Percentiles rank a stretch among this genome's conserved stretches.
These are phyloP conservation scores for Boletus mariae DNA, from an alignment of 1,284 basidiomycete species.

Conservation along the genomic window DNA sequence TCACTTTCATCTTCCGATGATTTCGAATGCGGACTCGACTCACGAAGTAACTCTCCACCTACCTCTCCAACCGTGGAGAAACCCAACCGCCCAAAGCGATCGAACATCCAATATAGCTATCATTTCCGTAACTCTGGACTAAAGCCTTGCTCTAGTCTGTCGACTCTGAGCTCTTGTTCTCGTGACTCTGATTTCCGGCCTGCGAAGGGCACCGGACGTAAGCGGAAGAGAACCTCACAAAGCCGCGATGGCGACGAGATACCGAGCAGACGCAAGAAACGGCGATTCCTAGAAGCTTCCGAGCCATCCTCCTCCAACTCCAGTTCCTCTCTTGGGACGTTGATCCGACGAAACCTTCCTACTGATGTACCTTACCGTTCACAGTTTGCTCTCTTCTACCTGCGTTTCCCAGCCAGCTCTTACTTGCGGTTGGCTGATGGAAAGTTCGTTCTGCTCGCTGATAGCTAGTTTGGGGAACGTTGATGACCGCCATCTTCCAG, in stretches of 20 bases:
- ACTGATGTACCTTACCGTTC: slow-evolving; percentile 41
- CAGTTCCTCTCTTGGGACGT: background rate
- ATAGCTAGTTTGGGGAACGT: background rate
- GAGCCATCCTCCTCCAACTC: background rate
- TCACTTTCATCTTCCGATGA: slow-evolving; percentile 22
- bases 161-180: slow-evolving; percentile 1
- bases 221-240: slow-evolving; percentile 17
- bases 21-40: slow-evolving; percentile 1
- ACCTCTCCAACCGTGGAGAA: slow-evolving; percentile 18
- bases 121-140: background rate
- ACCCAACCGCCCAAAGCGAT: background rate
- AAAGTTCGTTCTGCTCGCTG: slow-evolving; percentile 24
- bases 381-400: slow-evolving; percentile 57
- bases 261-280: slow-evolving; percentile 15
- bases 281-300: background rate
- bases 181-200: slow-evolving; percentile 14
- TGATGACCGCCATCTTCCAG: slow-evolving; percentile 25
- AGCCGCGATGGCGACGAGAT: slow-evolving; percentile 11
- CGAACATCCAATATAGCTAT: background rate
- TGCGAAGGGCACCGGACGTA: slow-evolving; percentile 17
- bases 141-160: background rate
- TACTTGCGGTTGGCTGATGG: slow-evolving; percentile 38
- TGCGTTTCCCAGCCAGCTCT: slow-evolving; percentile 59
- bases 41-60: slow-evolving; percentile 14
- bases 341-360: slow-evolving; percentile 45